A percentile compares a stretch with the other conserved stretches of the same genome.
phyloP scores from a whole-genome alignment of 306 rosid species.

The Sicyos baderoa region DNA sequence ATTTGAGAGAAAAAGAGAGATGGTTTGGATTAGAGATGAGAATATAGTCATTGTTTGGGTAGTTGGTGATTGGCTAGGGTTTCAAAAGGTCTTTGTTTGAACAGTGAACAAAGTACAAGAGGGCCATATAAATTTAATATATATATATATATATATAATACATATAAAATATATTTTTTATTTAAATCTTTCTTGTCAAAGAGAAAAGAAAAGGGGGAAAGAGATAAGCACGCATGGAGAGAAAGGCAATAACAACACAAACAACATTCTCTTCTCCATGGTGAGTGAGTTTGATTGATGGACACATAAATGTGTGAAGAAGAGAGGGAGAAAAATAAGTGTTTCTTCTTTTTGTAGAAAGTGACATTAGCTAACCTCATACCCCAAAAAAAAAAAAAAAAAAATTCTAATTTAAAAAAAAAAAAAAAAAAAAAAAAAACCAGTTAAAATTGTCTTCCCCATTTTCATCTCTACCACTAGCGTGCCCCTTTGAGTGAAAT shows the following conservation, averaged over 20 bases:
- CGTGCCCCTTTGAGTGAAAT: constrained; percentile 32
- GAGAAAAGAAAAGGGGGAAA: constrained; percentile 21
- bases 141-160: too few species aligned
- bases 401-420: too few species aligned
- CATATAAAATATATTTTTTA: too few species aligned
- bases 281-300: constrained; percentile 30
- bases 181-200: constrained; percentile 14
- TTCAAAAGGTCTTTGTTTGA: constrained; percentile 20
- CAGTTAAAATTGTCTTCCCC: constrained; percentile 47
- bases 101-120: background rate
- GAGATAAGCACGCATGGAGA: constrained; percentile 30
- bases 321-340: constrained; percentile 21
- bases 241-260: background rate
- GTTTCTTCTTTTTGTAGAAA: constrained; percentile 61
- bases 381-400: too few species aligned
- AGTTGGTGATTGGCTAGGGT: constrained; percentile 51
- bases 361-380: constrained; percentile 34
- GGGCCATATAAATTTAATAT: background rate
- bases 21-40: background rate
- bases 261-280: constrained; percentile 29
- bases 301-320: constrained; percentile 8
- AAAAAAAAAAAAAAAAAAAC: too few species aligned
- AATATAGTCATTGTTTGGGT: constrained; percentile 25
- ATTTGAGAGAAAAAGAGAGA: background rate
- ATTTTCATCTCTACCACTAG: constrained; percentile 24